Evolutionary conservation across 2,329 filamentous ascomycete genomes (phyloP), one percentile per base, ranked within the genome.

Genomic region (Nigrograna mackinnonii): DNA sequence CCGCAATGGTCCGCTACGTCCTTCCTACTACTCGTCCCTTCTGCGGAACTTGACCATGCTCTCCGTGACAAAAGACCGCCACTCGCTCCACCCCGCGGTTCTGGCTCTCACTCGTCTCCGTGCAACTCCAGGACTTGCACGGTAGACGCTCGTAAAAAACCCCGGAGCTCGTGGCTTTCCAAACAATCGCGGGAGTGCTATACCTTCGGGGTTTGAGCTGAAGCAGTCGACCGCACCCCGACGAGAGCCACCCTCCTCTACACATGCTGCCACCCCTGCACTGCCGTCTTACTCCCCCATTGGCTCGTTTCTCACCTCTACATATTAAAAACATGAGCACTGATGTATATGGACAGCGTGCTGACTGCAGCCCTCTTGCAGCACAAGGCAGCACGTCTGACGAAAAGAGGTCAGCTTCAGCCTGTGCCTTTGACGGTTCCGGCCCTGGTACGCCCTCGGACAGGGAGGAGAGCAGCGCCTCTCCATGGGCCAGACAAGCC

Each of bases 191-290:
- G n/a, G n/a, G n/a, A n/a, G n/a, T n/a, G n/a, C n/a, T n/a, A 28
- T 28, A 28, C 22, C 30, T 47, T 58, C 57, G 60, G 58, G 58
- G 50, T 58, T 59, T 49, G 41, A 58, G 51, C 54, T 61, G 54
- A 54, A 43, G 41, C 43, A 46, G 42, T 43, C 36, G 28, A 16
- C 47, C 49, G 43, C 46, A 53, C 36, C 49, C 57, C 50, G 48
- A 46, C 44, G 44, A n/a, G n/a, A n/a, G n/a, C n/a, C n/a, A n/a
- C n/a, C 37, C 20, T 42, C 41, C 47, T 36, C 39, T 37, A 32
- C 54, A 52, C 57, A 56, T 58, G 26, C 37, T 46, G 4, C 35
- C 35, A 47, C 37, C 48, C 46, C 39, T 48, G 49, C 38, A 45
- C 38, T 34, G 35, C 50, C 35, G 36, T 38, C 41, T 41, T 39